Evolutionary conservation across 805 yeast genomes (phyloP), one percentile per base, ranked within the genome.

Genomic region (Torulaspora franciscae): DNA sequence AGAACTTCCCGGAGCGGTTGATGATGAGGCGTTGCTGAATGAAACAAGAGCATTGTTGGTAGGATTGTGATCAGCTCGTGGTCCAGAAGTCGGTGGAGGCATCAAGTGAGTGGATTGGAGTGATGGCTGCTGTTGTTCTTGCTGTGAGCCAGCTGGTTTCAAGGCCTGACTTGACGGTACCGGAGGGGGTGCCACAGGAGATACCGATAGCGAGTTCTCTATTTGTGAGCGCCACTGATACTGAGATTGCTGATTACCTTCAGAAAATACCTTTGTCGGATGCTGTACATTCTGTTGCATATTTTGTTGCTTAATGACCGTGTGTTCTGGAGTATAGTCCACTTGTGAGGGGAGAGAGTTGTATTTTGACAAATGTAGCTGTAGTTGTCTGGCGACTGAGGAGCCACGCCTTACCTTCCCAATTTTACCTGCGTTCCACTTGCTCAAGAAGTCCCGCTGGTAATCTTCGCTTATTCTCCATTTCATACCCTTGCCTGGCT

Each of bases 401-500:
- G 86, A 80, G 7, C 95, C 95, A 55, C 95, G 70, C 68, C 87
- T 79, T 14, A 81, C 75, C 57, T 85, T 85, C 55, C 81, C 78
- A 39, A 85, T 67, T 32, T 83, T 76, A 11, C 96, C 96, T 48
- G 77, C 81, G 47, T 78, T 79, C 68, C 90, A 81, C 69, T 89
- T 86, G 54, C 75, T 77, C 62, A 90, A 67, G 58, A 90, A 90
- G 52, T 93, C 99, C 36, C 81, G 81, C 57, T 84, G 82, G 64
- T 85, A 91, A 38, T 81, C 70, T 32, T 87, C 93, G 51, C 89
- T 80, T 47, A 93, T 90, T 68, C 89, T 95, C 99, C 99, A 93
- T 68, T 93, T 93, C 95, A 93, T 91, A 52, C 99, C 98, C 66
- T 93, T 93, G 13, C 99, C 99, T 0, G 98, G 97, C 68, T 93